Evolutionary conservation across 768 basidiomycete species (phyloP).

Genomic region (Boletus sp.): DNA sequence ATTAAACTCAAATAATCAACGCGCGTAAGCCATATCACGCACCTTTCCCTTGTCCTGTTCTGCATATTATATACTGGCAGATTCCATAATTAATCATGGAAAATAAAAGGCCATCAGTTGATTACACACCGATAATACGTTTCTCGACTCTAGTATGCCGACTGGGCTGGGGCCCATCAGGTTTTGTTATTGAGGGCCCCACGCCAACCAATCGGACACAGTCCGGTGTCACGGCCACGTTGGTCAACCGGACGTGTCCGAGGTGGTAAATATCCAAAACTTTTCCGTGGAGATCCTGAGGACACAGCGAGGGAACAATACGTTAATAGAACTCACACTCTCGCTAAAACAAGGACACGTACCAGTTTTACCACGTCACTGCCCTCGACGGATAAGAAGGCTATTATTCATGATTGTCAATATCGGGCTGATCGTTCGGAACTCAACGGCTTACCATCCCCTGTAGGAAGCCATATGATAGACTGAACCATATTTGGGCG

Average conservation of each 20-base stretch:
- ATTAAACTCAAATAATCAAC: constrained; percentile 11
- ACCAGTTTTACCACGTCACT: constrained; percentile 48
- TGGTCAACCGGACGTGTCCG: constrained; percentile 46
- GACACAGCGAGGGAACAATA: constrained; percentile 3
- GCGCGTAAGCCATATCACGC: constrained; percentile 6
- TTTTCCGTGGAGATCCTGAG: constrained; percentile 46
- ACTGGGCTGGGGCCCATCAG: constrained; percentile 45
- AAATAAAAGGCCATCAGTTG: background rate
- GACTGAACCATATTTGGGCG: constrained; percentile 46
- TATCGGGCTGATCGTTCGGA: constrained; percentile 4
- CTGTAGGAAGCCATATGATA: constrained; percentile 51
- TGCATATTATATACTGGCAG: constrained; percentile 48
- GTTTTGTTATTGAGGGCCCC: constrained; percentile 44
- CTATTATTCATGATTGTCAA: constrained; percentile 29
- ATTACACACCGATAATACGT: constrained; percentile 46
- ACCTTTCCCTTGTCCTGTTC: constrained; percentile 46
- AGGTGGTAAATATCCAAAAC: constrained; percentile 43
- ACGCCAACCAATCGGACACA: constrained; percentile 47
- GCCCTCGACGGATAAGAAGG: constrained; percentile 53
- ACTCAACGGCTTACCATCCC: constrained; percentile 37
- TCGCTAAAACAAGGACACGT: constrained; percentile 11
- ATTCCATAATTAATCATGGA: constrained; percentile 1
- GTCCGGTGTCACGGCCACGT: constrained; percentile 50
- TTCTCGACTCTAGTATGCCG: constrained; percentile 51
- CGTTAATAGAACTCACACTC: constrained; percentile 13